A percentile compares a stretch with the other conserved stretches of the same genome.
phyloP scores from a whole-genome alignment of 2,329 filamentous ascomycete genomes.

The Beauveria rudraprayagi region DNA sequence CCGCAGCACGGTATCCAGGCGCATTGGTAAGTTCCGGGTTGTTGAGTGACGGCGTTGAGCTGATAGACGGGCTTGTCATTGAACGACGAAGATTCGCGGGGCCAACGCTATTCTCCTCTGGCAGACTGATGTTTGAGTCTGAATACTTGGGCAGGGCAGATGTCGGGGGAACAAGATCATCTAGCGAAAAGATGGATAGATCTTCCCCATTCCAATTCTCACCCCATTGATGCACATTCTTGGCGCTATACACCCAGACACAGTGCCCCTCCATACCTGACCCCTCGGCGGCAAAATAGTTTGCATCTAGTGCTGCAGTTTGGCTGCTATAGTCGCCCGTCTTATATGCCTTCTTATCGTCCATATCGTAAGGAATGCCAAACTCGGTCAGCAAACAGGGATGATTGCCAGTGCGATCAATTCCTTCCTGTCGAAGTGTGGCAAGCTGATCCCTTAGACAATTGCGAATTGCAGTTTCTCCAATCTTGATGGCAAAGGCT shows the following conservation, averaged over 20 bases:
- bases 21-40: slow-evolving; percentile 52
- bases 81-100: slow-evolving; percentile 69
- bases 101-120: slow-evolving; percentile 52
- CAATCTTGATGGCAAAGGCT: slow-evolving; percentile 85
- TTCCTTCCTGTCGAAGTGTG: slow-evolving; percentile 74
- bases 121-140: slow-evolving; percentile 37
- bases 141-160: slow-evolving; percentile 40
- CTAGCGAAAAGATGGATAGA: slow-evolving; percentile 76
- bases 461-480: slow-evolving; percentile 88
- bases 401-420: slow-evolving; percentile 81
- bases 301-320: slow-evolving; percentile 87
- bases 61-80: slow-evolving; percentile 59
- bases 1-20: slow-evolving; percentile 77
- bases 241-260: slow-evolving; percentile 76
- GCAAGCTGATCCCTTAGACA: slow-evolving; percentile 83
- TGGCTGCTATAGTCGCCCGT: slow-evolving; percentile 94
- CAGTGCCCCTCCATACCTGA: slow-evolving; percentile 78
- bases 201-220: slow-evolving; percentile 98
- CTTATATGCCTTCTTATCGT: slow-evolving; percentile 89
- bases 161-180: slow-evolving; percentile 60
- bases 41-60: slow-evolving; percentile 44
- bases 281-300: slow-evolving; percentile 86
- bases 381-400: slow-evolving; percentile 91
- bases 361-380: slow-evolving; percentile 98
- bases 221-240: slow-evolving; percentile 81